Percentiles rank a stretch among this genome's conserved stretches.
phyloP scores from a whole-genome alignment of 805 yeast species.

The Metschnikowia continentalis region DNA sequence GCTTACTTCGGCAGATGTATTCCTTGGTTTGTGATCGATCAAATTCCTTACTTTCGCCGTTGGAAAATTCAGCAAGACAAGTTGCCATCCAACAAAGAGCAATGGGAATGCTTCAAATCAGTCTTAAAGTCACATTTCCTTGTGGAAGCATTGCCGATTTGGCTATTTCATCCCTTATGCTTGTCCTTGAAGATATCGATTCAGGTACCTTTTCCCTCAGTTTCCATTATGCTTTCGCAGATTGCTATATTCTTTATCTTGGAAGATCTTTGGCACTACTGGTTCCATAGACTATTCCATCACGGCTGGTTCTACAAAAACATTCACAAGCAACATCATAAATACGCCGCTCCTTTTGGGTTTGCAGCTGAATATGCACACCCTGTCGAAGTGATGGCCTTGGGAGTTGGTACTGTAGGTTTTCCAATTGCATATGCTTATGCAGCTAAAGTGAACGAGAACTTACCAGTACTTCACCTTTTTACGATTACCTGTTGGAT shows the following conservation, averaged over 20 bases:
- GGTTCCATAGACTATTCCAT: constrained; percentile 90
- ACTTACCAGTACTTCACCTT: constrained; percentile 70
- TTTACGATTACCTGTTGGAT: constrained; percentile 91
- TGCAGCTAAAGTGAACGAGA: constrained; percentile 51
- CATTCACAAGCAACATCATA: constrained; percentile 96
- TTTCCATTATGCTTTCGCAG: constrained; percentile 57
- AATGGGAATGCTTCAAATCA: constrained; percentile 85
- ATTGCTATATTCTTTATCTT: constrained; percentile 72
- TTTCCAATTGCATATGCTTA: constrained; percentile 62
- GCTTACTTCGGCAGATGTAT: constrained; percentile 88
- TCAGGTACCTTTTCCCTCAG: constrained; percentile 80
- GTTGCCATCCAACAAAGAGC: constrained; percentile 75
- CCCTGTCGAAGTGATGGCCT: constrained; percentile 84
- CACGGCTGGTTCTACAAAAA: constrained; percentile 84
- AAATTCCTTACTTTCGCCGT: constrained; percentile 76
- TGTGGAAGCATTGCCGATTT: constrained; percentile 93
- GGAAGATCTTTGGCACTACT: constrained; percentile 97
- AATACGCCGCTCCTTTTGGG: constrained; percentile 97
- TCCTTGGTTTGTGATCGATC: constrained; percentile 89
- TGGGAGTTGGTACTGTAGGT: constrained; percentile 96
- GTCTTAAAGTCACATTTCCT: constrained; percentile 84
- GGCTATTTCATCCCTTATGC: constrained; percentile 95
- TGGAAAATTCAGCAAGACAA: constrained; percentile 89
- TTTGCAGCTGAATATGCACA: constrained; percentile 97
- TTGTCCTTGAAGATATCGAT: constrained; percentile 71